Evolutionary conservation across 202 grass and related monocot species (phyloP).

Genomic region (Dendrocalamus latiflorus): DNA sequence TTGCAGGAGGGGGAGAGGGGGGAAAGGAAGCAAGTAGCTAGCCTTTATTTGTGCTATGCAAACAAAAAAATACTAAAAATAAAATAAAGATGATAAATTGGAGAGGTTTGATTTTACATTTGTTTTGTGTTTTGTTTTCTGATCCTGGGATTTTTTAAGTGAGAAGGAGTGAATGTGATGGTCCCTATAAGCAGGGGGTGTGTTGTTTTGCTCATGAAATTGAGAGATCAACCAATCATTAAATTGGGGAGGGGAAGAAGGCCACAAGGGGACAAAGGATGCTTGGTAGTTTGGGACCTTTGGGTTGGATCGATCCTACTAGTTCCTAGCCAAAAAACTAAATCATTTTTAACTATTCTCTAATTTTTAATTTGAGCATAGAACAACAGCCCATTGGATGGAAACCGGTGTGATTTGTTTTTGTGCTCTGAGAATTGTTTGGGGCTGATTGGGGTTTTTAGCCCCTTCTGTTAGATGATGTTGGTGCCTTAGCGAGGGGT

Average conservation of each 20-base stretch:
- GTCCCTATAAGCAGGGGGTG: constrained; percentile 44
- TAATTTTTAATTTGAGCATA: constrained; percentile 15
- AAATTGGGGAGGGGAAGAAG: constrained; percentile 35
- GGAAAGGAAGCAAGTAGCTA: constrained; percentile 2
- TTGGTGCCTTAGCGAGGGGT: neutral
- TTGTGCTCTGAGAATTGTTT: constrained; percentile 1
- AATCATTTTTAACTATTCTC: neutral
- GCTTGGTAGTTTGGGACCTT: constrained; percentile 45
- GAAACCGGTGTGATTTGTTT: constrained; percentile 27
- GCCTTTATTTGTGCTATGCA: constrained; percentile 23
- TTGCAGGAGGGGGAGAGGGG: too few relatives aligned
- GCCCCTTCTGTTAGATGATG: constrained; percentile 18
- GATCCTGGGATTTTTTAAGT: neutral
- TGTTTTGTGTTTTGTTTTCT: constrained; percentile 27
- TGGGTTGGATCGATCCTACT: constrained; percentile 8
- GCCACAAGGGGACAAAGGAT: constrained; percentile 45
- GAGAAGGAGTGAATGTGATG: constrained; percentile 35
- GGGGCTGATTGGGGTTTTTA: constrained; percentile 34
- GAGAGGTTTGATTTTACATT: neutral
- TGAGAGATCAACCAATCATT: constrained; percentile 67
- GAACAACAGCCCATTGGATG: constrained; percentile 40
- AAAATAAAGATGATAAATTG: neutral
- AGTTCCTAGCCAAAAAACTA: neutral
- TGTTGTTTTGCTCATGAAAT: constrained; percentile 53
- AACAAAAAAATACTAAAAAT: neutral